These are phyloP conservation scores for Debaryomyces tyrocola DNA, from an alignment of 805 yeast genomes.

Conservation along the genomic window DNA sequence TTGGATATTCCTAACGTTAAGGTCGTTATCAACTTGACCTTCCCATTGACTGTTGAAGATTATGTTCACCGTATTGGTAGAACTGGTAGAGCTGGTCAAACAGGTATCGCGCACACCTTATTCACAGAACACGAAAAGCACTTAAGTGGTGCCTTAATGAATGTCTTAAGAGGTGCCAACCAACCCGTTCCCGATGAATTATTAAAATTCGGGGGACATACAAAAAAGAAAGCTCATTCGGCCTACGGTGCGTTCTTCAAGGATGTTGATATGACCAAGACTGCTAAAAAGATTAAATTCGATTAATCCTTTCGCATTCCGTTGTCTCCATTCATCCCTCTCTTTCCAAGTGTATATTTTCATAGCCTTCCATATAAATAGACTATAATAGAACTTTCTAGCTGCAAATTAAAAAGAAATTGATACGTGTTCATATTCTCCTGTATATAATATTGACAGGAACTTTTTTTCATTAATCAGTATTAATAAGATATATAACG, in stretches of 20 bases:
- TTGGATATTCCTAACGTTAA: constrained; percentile 97
- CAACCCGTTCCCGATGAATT: constrained; percentile 95
- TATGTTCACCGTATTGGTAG: constrained; percentile 97
- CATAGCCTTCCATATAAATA: not conserved
- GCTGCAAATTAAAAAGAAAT: not conserved
- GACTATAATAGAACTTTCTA: constrained; percentile 7
- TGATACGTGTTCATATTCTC: constrained; percentile 5
- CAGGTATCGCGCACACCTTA: constrained; percentile 92
- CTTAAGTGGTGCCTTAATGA: constrained; percentile 89
- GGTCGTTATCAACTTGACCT: constrained; percentile 90
- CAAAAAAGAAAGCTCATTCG: constrained; percentile 95
- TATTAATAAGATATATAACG: too few relatives aligned
- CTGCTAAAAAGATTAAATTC: constrained; percentile 89
- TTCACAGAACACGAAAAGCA: constrained; percentile 98
- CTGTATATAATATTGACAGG: not conserved
- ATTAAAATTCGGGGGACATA: constrained; percentile 94
- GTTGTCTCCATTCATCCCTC: not conserved
- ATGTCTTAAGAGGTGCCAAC: constrained; percentile 88
- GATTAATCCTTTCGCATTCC: constrained; percentile 29
- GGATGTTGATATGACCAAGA: constrained; percentile 80
- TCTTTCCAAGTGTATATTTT: not conserved
- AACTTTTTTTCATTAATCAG: too few relatives aligned
- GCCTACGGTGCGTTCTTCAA: constrained; percentile 98
- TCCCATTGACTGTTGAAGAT: constrained; percentile 95
- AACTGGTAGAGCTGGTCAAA: constrained; percentile 96